Evolutionary conservation across 306 rosid species (phyloP).

Genomic region (Ceratonia siliqua): DNA sequence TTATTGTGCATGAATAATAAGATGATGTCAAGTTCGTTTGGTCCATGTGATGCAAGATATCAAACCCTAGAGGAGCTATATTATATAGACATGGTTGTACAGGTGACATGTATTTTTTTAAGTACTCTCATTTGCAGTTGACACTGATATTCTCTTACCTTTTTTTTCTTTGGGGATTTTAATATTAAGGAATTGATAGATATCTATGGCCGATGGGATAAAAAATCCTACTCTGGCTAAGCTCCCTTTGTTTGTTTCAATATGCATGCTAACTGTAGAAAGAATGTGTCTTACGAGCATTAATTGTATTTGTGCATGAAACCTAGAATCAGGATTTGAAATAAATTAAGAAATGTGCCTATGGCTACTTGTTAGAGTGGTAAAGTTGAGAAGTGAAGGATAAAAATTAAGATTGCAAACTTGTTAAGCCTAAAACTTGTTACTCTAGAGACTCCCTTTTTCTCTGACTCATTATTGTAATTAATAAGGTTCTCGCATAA

Average conservation of each 20-base stretch:
- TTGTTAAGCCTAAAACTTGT: not conserved
- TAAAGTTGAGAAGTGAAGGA: not conserved
- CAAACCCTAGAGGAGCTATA: constrained; percentile 59
- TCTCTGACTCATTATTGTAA: not conserved
- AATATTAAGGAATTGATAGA: not conserved
- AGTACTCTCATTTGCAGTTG: not conserved
- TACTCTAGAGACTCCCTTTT: not conserved
- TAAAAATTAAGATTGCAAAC: not conserved
- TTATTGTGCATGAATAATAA: not conserved
- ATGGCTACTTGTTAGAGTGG: not conserved
- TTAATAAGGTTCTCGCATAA: not conserved
- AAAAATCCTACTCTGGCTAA: not conserved
- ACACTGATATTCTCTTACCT: not conserved
- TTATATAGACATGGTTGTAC: constrained; percentile 70
- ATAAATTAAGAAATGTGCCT: not conserved
- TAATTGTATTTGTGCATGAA: not conserved
- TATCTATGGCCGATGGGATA: not conserved
- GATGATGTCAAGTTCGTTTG: constrained; percentile 7
- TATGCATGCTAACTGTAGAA: not conserved
- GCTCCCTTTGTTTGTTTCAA: not conserved
- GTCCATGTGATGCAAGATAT: constrained; percentile 48
- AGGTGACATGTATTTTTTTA: constrained; percentile 47
- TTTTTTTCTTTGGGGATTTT: not conserved
- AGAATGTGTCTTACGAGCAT: not conserved
- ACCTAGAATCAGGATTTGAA: not conserved